Base-by-base conservation (phyloP, 164 flowering plant genomes). In the Sextonia rubra region DNA sequence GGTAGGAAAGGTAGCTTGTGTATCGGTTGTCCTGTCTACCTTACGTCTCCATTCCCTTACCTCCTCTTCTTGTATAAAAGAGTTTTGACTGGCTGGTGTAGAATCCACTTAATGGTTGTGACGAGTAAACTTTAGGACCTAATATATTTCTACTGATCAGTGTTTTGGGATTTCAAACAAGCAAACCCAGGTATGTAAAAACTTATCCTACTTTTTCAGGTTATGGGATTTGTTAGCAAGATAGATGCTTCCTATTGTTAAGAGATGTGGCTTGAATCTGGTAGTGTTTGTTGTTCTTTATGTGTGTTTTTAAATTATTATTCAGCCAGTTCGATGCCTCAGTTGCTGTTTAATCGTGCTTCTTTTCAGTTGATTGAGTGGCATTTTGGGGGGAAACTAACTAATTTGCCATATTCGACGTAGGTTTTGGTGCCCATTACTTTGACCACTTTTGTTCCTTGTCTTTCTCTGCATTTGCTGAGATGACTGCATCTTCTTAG, bases 111-210 rank as follows among this genome's bases (percentile, higher is more conserved):
- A 58, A 11, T 58, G 61, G n/a, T 20, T 20, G 23, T 23, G 64
- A 61, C 14, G 12, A 25, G 17, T 23, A 61, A 12, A 61, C 22
- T 22, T 12, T 61, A 61, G 20, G 15, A 12, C 27, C 17, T 61
- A 37, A 37, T 61, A 14, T 25, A 23, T 22, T 61, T 25, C 27
- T 25, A 23, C 17, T 12, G 25, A 61, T 61, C 27, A 14, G 64
- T 61, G 26, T 61, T 61, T 61, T 61, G 30, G 24, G 64, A 58
- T 61, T 61, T 25, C 64, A 61, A 61, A 12, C 12, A 25, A 58
- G n/a, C 64, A 22, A 61, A 61, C 24, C 64, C 64, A 61, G 64
- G 64, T 61, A 61, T 61, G 64, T 61, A 52, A 52, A 52, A 52
- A 52, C 20, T 52, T 52, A 17, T 52, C 58, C 12, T 47, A 7